phyloP scores from a whole-genome alignment of 805 yeast species.

The Cyberlindnera amylophila region DNA sequence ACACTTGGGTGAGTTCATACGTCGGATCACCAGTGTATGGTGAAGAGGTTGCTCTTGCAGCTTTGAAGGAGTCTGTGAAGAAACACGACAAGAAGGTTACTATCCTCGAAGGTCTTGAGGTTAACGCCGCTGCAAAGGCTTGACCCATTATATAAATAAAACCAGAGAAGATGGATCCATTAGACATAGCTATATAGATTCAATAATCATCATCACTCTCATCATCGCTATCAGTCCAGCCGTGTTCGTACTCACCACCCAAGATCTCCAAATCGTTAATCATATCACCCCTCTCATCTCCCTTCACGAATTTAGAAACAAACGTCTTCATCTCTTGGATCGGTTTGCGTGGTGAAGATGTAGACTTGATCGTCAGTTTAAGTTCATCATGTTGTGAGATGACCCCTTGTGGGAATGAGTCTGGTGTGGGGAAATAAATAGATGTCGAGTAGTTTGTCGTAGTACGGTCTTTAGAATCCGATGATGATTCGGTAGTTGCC shows the following conservation, averaged over 20 bases:
- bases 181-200: no score
- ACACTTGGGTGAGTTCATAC: slow-evolving; percentile 31
- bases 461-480: slow-evolving; percentile 4
- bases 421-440: slow-evolving; percentile 23
- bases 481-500: neutral
- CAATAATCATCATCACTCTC: slow-evolving; percentile 36
- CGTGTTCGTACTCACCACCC: slow-evolving; percentile 46
- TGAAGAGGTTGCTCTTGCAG: slow-evolving; percentile 62
- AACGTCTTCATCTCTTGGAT: slow-evolving; percentile 27
- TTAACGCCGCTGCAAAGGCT: neutral
- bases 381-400: slow-evolving; percentile 15
- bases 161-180: no score
- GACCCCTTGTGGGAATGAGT: slow-evolving; percentile 32
- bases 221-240: slow-evolving; percentile 41
- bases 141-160: no score
- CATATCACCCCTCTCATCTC: slow-evolving; percentile 52
- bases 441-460: slow-evolving; percentile 8
- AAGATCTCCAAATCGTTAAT: slow-evolving; percentile 44
- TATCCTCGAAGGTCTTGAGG: neutral
- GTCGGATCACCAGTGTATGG: slow-evolving; percentile 49
- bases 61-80: slow-evolving; percentile 33
- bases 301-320: slow-evolving; percentile 29
- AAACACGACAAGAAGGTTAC: slow-evolving; percentile 25
- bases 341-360: slow-evolving; percentile 17
- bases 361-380: slow-evolving; percentile 20